Evolutionary conservation across 2,329 filamentous ascomycete species (phyloP), one percentile per base, ranked within the genome.

Genomic region (Pseudogymnoascus sp.): DNA sequence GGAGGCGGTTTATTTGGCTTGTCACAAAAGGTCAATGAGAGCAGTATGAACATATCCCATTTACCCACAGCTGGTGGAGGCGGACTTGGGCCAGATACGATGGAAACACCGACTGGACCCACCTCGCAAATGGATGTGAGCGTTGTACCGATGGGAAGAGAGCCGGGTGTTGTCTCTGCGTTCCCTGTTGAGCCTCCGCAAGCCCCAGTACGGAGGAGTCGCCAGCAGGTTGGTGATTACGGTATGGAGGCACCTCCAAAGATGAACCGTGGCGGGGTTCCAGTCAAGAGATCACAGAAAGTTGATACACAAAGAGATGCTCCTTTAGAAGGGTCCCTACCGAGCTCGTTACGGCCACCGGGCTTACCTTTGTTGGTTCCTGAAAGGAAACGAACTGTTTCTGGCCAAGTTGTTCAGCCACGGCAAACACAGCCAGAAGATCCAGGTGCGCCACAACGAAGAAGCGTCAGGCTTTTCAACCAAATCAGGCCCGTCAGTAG

Each of bases 321-420:
- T 33, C 50, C 50, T 33, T 18, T 56, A 11, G 50, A 56, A 18
- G 50, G 50, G 10, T 14, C 38, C 10, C 3, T 56, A 5, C 50
- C 18, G 14, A 60, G 37, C 8, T 64, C 63, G 14, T 50, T 62
- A 59, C 64, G 38, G 60, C 67, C 47, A 40, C 65, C 23, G 50
- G 65, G 21, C 61, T 63, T 70, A 37, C 63, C 65, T 28, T 62
- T 68, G 62, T 61, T 65, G 16, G 79, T 77, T 3, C 76, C 80
- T 12, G 90, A 92, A 65, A 85, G 92, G 73, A 97, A 97, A 77
- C 86, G 93, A 68, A 97, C 92, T 1, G 84, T 96, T n/a, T 96
- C 93, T 42, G 93, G 93, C 3, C 91, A 96, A 68, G 83, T 82
- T 12, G 83, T 83, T 59, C 82, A 75, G 66, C 78, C 78, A 59